Base-by-base conservation (phyloP, 306 rosid genomes). In the Trichosanthes truncata region DNA sequence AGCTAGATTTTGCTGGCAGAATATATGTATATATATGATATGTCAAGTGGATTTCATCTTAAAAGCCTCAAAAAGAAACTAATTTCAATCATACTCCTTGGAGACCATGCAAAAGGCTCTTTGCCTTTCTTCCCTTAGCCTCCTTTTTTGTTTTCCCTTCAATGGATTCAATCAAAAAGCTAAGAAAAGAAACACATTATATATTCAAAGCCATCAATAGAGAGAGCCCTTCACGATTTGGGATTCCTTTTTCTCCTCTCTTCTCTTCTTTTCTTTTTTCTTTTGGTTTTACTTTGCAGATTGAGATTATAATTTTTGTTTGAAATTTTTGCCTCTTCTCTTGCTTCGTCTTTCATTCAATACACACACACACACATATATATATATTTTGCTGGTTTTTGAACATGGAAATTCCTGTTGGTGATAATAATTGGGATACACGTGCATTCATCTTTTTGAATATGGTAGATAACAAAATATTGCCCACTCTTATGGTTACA, bases 71-170 rank as follows among this genome's bases (percentile, higher is more conserved):
- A 87, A 83, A 87, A 85, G 21, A 71, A 45, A 71, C 14, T 6
- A 53, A 20, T 4, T 80, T 88, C 88, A 91, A 93, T 93, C 82
- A 93, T 92, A 77, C 25, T 80, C 81, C 97, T 94, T 74, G 94
- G 91, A 94, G 97, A 92, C 97, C 97, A 92, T 94, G 97, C 93
- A 92, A 94, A 94, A 94, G 91, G 14, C 81, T 84, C 82, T 88
- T 91, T 89, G 89, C 88, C 90, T 83, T 72, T 72, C 33, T 81
- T 81, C 82, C 79, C 82, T 45, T 10, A 45, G 75, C 85, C 84
- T 86, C 83, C 86, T 33, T 5, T 33, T 15, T 5, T 6, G 21
- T 13, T 62, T 15, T 31, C 4, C 5, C 12, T 38, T 18, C 38
- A 15, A 7, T 33, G 2, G 12, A 14, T 53, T 59, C 68, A 18